phyloP scores from a whole-genome alignment of 2,329 filamentous ascomycete genomes.

The Colletotrichum sojae region DNA sequence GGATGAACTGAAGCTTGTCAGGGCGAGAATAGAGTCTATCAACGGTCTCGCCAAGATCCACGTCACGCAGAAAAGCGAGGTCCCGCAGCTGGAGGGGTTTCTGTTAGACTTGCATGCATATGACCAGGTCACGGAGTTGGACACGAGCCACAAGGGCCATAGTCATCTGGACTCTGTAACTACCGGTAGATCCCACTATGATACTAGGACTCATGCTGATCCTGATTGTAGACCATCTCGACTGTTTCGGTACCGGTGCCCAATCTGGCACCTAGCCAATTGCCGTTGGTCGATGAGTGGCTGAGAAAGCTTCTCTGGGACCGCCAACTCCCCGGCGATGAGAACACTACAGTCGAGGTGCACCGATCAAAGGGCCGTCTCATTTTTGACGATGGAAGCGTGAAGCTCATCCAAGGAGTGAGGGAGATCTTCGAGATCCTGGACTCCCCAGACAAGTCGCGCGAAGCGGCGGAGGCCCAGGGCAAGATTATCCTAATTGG shows the following conservation, averaged over 20 bases:
- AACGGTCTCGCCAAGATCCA: slow-evolving; percentile 91
- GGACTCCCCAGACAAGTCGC: slow-evolving; percentile 64
- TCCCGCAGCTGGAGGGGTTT: slow-evolving; percentile 87
- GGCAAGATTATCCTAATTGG: slow-evolving; percentile 78
- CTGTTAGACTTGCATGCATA: slow-evolving; percentile 94
- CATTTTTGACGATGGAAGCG: slow-evolving; percentile 72
- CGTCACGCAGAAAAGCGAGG: slow-evolving; percentile 82
- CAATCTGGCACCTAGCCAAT: slow-evolving; percentile 67
- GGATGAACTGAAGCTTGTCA: slow-evolving; percentile 78
- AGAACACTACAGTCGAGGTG: slow-evolving; percentile 75
- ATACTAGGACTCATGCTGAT: slow-evolving; percentile 42
- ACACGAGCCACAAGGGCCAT: slow-evolving; percentile 82
- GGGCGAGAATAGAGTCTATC: slow-evolving; percentile 82
- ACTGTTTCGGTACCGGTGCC: slow-evolving; percentile 82
- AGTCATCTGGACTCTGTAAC: slow-evolving; percentile 90
- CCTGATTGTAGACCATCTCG: slow-evolving; percentile 77
- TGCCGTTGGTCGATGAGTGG: slow-evolving; percentile 82
- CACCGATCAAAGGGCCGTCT: slow-evolving; percentile 90
- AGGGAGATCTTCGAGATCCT: slow-evolving; percentile 94
- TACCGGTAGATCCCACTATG: slow-evolving; percentile 12
- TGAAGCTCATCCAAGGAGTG: slow-evolving; percentile 90
- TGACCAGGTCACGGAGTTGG: slow-evolving; percentile 81
- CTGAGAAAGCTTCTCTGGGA: slow-evolving; percentile 90
- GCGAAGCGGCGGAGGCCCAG: slow-evolving; percentile 46
- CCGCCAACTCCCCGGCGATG: slow-evolving; percentile 66